A percentile compares a stretch with the other conserved stretches of the same genome.
phyloP scores from a whole-genome alignment of 2,329 filamentous ascomycete species.

The Fusarium udum region DNA sequence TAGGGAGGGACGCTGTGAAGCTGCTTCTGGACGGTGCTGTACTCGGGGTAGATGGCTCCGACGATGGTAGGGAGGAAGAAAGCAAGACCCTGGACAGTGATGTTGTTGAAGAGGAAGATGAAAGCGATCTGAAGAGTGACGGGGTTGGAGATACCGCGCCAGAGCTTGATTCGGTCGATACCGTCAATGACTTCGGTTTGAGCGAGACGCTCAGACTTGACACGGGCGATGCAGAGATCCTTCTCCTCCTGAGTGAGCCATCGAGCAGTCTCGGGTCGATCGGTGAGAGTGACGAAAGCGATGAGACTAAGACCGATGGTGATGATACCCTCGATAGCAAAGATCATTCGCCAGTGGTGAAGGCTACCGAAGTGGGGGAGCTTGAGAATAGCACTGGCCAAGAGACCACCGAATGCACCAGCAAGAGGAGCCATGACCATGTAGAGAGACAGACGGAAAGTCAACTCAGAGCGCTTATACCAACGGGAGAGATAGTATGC shows the following conservation, averaged over 20 bases:
- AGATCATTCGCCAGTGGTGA: constrained; percentile 74
- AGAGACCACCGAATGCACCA: constrained; percentile 72
- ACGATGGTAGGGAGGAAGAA: constrained; percentile 75
- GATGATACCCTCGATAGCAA: constrained; percentile 74
- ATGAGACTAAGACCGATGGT: constrained; percentile 62
- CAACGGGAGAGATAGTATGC: constrained; percentile 72
- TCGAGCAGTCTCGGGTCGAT: constrained; percentile 70
- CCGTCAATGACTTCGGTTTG: constrained; percentile 70
- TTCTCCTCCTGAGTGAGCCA: constrained; percentile 73
- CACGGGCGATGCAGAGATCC: constrained; percentile 68
- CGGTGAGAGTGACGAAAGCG: constrained; percentile 70
- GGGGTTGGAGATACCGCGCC: constrained; percentile 68
- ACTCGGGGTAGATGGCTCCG: constrained; percentile 67
- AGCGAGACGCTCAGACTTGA: constrained; percentile 67
- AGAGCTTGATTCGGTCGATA: constrained; percentile 64
- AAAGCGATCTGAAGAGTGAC: constrained; percentile 63
- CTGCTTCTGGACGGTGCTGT: constrained; percentile 68
- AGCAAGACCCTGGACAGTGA: constrained; percentile 72
- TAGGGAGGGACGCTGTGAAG: constrained; percentile 73
- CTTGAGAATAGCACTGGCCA: constrained; percentile 69
- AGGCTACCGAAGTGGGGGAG: constrained; percentile 66
- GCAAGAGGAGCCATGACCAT: constrained; percentile 73
- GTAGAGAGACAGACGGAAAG: constrained; percentile 70
- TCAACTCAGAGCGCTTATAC: constrained; percentile 70
- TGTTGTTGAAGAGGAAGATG: constrained; percentile 71